Evolutionary conservation across 345 rosid species (phyloP).

Genomic region (Salix koriyanagi): DNA sequence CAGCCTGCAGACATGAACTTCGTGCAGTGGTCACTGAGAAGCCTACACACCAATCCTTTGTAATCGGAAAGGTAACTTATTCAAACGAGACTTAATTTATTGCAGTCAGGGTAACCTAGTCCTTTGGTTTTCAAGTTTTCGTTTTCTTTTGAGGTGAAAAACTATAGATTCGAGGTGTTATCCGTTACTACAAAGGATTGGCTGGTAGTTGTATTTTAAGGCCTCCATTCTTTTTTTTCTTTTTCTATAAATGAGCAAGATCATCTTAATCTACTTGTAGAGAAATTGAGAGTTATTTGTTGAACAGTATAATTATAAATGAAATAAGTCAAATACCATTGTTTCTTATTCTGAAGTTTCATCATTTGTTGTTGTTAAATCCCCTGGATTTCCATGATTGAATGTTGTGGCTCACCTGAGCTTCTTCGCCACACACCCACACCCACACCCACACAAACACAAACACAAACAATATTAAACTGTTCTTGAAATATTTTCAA

Average conservation of each 20-base stretch:
- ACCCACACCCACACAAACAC: no score
- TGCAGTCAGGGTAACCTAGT: constrained; percentile 8
- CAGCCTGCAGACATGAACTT: constrained; percentile 1
- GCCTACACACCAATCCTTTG: neutral
- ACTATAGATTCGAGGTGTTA: neutral
- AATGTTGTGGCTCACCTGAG: no score
- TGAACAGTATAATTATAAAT: neutral
- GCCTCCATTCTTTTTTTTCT: neutral
- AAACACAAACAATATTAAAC: no score
- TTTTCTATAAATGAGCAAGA: neutral
- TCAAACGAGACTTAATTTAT: constrained; percentile 13
- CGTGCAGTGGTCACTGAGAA: neutral
- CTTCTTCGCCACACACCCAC: no score
- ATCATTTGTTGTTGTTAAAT: neutral
- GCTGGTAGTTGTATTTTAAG: neutral
- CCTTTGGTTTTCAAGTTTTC: neutral
- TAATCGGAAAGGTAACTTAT: constrained; percentile 1
- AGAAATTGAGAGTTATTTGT: neutral
- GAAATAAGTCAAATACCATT: neutral
- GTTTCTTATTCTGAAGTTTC: neutral
- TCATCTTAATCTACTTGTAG: neutral
- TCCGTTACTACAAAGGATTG: neutral
- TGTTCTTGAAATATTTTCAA: no score
- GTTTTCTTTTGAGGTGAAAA: neutral
- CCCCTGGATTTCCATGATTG: no score